Percentiles rank a stretch among this genome's conserved stretches.
These are phyloP conservation scores for Hamamelis virginiana DNA, from an alignment of 164 flowering plant species.

Conservation along the genomic window DNA sequence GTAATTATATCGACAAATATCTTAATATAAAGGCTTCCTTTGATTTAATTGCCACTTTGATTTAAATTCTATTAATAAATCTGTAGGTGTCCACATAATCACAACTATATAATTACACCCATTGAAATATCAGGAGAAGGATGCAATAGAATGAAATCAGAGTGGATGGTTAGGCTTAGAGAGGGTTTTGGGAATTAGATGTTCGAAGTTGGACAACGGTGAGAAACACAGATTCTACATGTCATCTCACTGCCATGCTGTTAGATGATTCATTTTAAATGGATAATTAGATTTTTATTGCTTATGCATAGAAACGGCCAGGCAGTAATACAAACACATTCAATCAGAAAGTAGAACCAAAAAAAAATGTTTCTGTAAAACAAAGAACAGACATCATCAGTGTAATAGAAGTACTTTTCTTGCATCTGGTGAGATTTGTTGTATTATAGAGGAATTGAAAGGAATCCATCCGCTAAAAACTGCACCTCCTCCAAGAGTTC, in stretches of 20 bases:
- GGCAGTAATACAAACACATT: background rate
- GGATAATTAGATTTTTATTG: background rate
- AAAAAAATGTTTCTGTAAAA: background rate
- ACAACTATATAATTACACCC: too few relatives aligned
- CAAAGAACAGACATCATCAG: background rate
- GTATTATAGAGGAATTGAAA: slow-evolving; percentile 62
- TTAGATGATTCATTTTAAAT: background rate
- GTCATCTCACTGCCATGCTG: background rate
- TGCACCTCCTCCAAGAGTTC: slow-evolving; percentile 89
- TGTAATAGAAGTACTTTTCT: slow-evolving; percentile 51
- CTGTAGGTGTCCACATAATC: too few relatives aligned
- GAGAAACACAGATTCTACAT: background rate
- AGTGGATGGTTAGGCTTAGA: background rate
- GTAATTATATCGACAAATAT: too few relatives aligned
- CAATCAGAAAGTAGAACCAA: background rate
- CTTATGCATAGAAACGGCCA: background rate
- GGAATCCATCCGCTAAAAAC: slow-evolving; percentile 97
- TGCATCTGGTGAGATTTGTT: slow-evolving; percentile 59
- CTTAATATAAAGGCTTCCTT: too few relatives aligned
- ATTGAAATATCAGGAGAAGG: too few relatives aligned
- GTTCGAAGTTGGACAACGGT: background rate
- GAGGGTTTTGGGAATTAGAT: background rate
- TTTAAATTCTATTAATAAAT: too few relatives aligned
- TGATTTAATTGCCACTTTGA: too few relatives aligned
- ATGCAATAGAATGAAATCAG: too few relatives aligned